These are phyloP conservation scores for Acanthamoeba sp. DNA, from an alignment of 208 protist species.

Conservation along the genomic window DNA sequence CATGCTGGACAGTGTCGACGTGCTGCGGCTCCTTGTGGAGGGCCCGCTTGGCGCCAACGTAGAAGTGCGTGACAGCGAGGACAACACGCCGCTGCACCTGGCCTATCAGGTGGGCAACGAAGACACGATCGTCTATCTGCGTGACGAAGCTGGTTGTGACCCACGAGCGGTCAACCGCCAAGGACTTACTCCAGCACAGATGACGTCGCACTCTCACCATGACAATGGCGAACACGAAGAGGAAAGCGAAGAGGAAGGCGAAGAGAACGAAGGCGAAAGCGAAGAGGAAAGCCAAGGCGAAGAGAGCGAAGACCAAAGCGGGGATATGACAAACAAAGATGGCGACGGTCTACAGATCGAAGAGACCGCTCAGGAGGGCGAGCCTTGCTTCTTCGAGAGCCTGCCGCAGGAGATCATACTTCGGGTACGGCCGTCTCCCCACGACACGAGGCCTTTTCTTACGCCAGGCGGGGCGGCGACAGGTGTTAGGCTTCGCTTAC, in stretches of 20 bases:
- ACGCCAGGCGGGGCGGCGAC: too few species aligned
- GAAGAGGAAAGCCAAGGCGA: not conserved
- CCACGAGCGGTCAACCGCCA: not conserved
- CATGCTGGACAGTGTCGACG: not conserved
- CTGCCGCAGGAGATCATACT: not conserved
- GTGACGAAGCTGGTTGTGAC: not conserved
- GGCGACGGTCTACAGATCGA: not conserved
- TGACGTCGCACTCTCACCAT: not conserved
- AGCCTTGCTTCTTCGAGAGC: not conserved
- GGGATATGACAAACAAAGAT: not conserved
- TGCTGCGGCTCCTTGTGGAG: not conserved
- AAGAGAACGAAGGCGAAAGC: not conserved
- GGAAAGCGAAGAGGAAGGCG: not conserved
- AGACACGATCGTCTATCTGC: not conserved
- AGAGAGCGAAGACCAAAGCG: not conserved
- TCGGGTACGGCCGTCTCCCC: not conserved
- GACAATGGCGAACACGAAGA: not conserved
- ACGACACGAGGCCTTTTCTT: too few species aligned
- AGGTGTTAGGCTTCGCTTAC: not conserved
- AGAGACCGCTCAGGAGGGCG: not conserved
- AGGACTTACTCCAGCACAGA: not conserved
- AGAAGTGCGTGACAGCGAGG: not conserved
- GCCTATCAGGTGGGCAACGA: conserved; percentile 29
- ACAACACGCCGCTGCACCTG: conserved; percentile 3
- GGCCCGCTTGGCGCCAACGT: not conserved